Percentiles rank a stretch among this genome's conserved stretches.
Evolutionary conservation across 2,329 filamentous ascomycete genomes (phyloP).

Genomic region (Ophiostoma ulmi): DNA sequence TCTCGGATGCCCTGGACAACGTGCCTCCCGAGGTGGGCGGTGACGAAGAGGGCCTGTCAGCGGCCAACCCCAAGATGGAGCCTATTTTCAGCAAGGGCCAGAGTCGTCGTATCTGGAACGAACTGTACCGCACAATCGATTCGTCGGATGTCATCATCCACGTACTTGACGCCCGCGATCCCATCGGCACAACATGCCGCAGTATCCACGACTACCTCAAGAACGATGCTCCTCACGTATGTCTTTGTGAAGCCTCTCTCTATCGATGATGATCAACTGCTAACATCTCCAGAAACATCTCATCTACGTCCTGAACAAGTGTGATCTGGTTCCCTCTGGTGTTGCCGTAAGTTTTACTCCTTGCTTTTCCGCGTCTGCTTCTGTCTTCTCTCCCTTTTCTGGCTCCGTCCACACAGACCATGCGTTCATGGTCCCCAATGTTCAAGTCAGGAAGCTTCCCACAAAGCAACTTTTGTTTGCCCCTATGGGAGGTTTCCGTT

Average conservation of each 20-base stretch:
- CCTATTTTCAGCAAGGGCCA: conserved; percentile 93
- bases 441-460: conserved; percentile 79
- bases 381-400: conserved; percentile 19
- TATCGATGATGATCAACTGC: background rate
- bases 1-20: conserved; percentile 37
- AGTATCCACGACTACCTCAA: conserved; percentile 90
- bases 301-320: conserved; percentile 84
- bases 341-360: conserved; percentile 75
- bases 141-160: conserved; percentile 96
- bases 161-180: conserved; percentile 83
- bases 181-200: conserved; percentile 80
- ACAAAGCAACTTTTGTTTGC: conserved; percentile 43
- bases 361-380: conserved; percentile 18
- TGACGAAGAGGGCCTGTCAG: conserved; percentile 31
- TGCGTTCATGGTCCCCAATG: conserved; percentile 51
- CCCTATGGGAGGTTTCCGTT: conserved; percentile 86
- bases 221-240: conserved; percentile 75
- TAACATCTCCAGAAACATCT: conserved; percentile 62
- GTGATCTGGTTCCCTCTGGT: conserved; percentile 83
- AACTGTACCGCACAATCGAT: conserved; percentile 73
- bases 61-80: conserved; percentile 59
- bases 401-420: conserved; percentile 28
- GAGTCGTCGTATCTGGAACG: conserved; percentile 95
- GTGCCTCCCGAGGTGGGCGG: conserved; percentile 32
- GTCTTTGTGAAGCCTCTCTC: background rate